Base-by-base conservation (phyloP, 2,329 filamentous ascomycete genomes). In the Hymenoscyphus linearis region DNA sequence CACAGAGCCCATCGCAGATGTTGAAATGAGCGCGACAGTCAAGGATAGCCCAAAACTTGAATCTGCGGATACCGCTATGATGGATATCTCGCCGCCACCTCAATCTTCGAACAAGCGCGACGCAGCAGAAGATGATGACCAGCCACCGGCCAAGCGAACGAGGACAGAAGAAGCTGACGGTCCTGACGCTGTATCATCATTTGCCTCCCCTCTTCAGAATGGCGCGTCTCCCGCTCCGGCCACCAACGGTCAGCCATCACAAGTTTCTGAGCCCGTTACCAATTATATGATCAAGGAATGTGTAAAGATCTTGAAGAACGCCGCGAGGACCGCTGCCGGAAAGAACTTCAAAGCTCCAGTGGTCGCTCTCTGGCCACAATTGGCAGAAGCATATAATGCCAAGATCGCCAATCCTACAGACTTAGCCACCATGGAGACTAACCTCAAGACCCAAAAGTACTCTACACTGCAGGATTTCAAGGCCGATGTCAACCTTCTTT, bases 271-370 rank as follows among this genome's bases (percentile, higher is more conserved):
- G n/a, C 44, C 65, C 5, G 82, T 91, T 59, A 86, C 86, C 1
- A 69, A 76, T 0, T 79, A 80, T 58, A 85, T 89, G 67, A 80
- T 79, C 60, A 83, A 83, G 58, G 86, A 85, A 67, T 79, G 90
- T 52, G 76, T 87, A 36, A 84, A 85, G 64, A 81, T 87, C 35
- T 77, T 93, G 57, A 87, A 85, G 35, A 86, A 88, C 58, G 81
- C 93, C 60, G 96, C 96, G 78, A 95, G 96, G 76, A 93, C 91
- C 54, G 91, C 93, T 73, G 85, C 87, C 62, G 90, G 93, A 1
- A 76, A 77, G 6, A 83, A 88, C 59, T 98, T 96, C 77, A 82
- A 85, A 65, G 82, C 86, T 50, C 88, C 95, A 0, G 95, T 98
- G 7, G 83, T 90, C 72, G 84, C 82, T 44, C 78, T 93, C 26